Percentiles rank a stretch among this genome's conserved stretches.
Conservation (phyloP, 768 basidiomycete genomes). For the Collybiopsis confluens region DNA sequence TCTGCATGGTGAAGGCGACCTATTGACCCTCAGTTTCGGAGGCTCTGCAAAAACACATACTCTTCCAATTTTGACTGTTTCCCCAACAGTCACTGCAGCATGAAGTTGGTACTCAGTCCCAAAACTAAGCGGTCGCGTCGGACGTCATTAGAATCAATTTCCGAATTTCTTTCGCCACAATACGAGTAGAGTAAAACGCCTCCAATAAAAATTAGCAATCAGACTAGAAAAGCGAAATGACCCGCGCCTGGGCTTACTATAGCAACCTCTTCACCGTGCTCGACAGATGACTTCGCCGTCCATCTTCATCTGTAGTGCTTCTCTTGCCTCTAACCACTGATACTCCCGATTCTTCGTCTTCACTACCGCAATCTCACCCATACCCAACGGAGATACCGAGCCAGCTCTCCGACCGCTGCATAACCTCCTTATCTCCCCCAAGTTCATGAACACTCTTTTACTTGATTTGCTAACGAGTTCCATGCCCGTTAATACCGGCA, state of each 20-base stretch:
- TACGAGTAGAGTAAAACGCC: too few relatives aligned
- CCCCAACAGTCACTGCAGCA: too few relatives aligned
- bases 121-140: too few relatives aligned
- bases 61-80: background rate
- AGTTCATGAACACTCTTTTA: conserved; percentile 71
- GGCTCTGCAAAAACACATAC: background rate
- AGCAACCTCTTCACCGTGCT: conserved; percentile 36
- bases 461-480: conserved; percentile 81
- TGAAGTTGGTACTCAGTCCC: too few relatives aligned
- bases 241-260: too few relatives aligned
- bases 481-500: conserved; percentile 78
- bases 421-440: conserved; percentile 68
- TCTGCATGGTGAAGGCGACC: background rate
- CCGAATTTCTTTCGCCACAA: too few relatives aligned
- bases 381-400: conserved; percentile 75
- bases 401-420: conserved; percentile 81
- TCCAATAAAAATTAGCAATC: too few relatives aligned
- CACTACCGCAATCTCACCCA: conserved; percentile 92
- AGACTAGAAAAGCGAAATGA: too few relatives aligned
- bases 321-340: conserved; percentile 90
- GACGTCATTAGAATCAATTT: too few relatives aligned
- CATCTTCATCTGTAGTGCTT: conserved; percentile 75
- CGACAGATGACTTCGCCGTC: conserved; percentile 87
- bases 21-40: background rate
- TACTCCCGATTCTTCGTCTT: conserved; percentile 65